These are phyloP conservation scores for Arthrobotrys sinensis DNA, from an alignment of 2,329 filamentous ascomycete genomes.

Conservation along the genomic window DNA sequence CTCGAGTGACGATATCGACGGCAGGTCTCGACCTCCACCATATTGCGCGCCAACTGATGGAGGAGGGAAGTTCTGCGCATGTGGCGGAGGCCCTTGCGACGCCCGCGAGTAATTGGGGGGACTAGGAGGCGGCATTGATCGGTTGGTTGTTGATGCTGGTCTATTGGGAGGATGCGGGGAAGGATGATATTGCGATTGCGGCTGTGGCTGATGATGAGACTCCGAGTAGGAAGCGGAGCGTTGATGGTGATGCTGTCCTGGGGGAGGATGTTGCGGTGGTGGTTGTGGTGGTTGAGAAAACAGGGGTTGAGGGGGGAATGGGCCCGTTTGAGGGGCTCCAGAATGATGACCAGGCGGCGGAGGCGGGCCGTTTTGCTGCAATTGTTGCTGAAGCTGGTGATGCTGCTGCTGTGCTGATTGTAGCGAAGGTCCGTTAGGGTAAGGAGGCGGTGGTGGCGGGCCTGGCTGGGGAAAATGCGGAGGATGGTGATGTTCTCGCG, in stretches of 20 bases:
- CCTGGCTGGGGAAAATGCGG: constrained; percentile 53
- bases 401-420: constrained; percentile 59
- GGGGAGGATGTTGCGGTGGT: constrained; percentile 21
- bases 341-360: constrained; percentile 42
- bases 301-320: constrained; percentile 58
- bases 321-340: constrained; percentile 41
- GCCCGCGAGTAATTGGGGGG: constrained; percentile 56
- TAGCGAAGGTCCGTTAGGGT: constrained; percentile 44
- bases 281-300: constrained; percentile 46
- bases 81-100: constrained; percentile 37
- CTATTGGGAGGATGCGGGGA: constrained; percentile 41
- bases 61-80: constrained; percentile 55
- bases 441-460: constrained; percentile 50
- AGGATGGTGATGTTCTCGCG: constrained; percentile 37
- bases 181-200: constrained; percentile 42
- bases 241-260: constrained; percentile 54
- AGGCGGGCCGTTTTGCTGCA: constrained; percentile 44
- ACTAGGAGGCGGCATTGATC: constrained; percentile 55
- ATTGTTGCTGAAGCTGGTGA: constrained; percentile 60
- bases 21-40: constrained; percentile 51
- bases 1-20: constrained; percentile 53
- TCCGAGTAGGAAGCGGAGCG: constrained; percentile 54
- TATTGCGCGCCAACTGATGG: constrained; percentile 33
- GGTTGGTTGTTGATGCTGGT: constrained; percentile 41
- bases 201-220: constrained; percentile 32